Evolutionary conservation across 495 filamentous ascomycete species (phyloP).

Genomic region (Penicillium taxi): DNA sequence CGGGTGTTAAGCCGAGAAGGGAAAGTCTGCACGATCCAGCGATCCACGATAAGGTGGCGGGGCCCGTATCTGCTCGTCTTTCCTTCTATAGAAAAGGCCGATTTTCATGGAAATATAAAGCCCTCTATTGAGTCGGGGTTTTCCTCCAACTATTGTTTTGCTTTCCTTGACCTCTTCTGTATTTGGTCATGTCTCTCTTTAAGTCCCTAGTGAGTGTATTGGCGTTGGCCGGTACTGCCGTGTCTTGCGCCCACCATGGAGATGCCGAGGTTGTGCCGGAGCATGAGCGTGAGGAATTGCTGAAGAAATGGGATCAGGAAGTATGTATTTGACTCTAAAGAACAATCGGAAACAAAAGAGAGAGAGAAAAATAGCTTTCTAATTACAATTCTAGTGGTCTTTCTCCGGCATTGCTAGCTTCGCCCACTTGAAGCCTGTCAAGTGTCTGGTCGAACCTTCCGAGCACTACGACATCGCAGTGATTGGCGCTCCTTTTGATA

Average conservation of each 20-base stretch:
- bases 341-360: not conserved
- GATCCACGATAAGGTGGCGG: conserved; percentile 5
- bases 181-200: conserved; percentile 15
- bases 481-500: conserved; percentile 79
- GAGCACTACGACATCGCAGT: conserved; percentile 70
- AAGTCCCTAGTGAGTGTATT: conserved; percentile 28
- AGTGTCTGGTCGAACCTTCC: conserved; percentile 61
- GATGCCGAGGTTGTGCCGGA: conserved; percentile 34
- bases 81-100: conserved; percentile 16
- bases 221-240: conserved; percentile 29
- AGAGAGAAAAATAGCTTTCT: not conserved
- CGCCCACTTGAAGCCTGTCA: conserved; percentile 66
- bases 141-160: conserved; percentile 10
- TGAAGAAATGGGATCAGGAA: conserved; percentile 49
- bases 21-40: conserved; percentile 39
- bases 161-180: conserved; percentile 11
- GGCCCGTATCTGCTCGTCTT: conserved; percentile 19
- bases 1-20: conserved; percentile 27
- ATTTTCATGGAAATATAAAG: not conserved
- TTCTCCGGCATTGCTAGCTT: conserved; percentile 77
- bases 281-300: conserved; percentile 36
- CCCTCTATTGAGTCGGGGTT: conserved; percentile 3
- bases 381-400: conserved; percentile 47
- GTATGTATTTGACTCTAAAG: conserved; percentile 17
- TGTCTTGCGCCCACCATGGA: conserved; percentile 33